phyloP scores from a whole-genome alignment of 495 filamentous ascomycete genomes.

The Barbatosphaeria neglecta region DNA sequence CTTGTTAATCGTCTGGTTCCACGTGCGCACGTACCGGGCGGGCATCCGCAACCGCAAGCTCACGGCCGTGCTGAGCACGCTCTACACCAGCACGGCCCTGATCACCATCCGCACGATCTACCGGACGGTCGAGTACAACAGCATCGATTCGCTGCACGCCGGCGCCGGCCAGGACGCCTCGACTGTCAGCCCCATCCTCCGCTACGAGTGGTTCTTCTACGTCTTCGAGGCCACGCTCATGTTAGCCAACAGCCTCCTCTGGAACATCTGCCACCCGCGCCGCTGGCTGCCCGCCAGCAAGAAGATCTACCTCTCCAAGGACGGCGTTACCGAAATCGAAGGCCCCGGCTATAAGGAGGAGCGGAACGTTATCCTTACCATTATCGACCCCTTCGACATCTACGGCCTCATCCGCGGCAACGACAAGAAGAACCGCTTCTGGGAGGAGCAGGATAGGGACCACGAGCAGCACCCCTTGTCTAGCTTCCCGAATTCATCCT shows the following conservation, averaged over 20 bases:
- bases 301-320: conserved; percentile 51
- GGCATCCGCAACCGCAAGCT: conserved; percentile 45
- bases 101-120: conserved; percentile 54
- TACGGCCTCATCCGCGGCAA: conserved; percentile 41
- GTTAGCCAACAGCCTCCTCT: conserved; percentile 46
- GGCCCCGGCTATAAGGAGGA: conserved; percentile 52
- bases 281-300: conserved; percentile 47
- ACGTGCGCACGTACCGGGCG: conserved; percentile 42
- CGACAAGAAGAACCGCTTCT: conserved; percentile 41
- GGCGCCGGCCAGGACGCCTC: conserved; percentile 15
- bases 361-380: conserved; percentile 38
- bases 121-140: conserved; percentile 54
- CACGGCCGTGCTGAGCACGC: conserved; percentile 41
- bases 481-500: too few species aligned
- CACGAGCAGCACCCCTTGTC: neutral
- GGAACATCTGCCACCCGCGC: conserved; percentile 55
- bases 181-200: conserved; percentile 39
- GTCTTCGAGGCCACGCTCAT: conserved; percentile 58
- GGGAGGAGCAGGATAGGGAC: conserved; percentile 30
- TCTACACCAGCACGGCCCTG: conserved; percentile 51
- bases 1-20: conserved; percentile 45
- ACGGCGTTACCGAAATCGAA: conserved; percentile 53
- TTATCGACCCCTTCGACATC: conserved; percentile 60
- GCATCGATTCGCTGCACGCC: conserved; percentile 19
- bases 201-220: conserved; percentile 64